A percentile compares a stretch with the other conserved stretches of the same genome.
phyloP scores from a whole-genome alignment of 805 yeast genomes.

The Tetrapisispora iriomotensis region DNA sequence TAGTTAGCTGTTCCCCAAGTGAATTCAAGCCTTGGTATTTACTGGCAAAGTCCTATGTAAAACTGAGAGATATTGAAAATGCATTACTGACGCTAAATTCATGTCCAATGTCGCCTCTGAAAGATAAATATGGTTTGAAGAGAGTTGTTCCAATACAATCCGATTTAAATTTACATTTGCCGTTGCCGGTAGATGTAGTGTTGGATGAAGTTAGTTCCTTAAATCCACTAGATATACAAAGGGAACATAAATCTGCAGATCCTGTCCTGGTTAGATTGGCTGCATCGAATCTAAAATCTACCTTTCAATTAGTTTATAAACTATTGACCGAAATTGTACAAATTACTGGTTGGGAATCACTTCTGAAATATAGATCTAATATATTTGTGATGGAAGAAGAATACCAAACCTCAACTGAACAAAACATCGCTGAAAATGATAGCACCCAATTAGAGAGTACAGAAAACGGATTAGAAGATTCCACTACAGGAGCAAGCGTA shows the following conservation, averaged over 20 bases:
- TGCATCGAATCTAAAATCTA: conserved; percentile 55
- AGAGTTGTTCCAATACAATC: conserved; percentile 42
- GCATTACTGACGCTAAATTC: conserved; percentile 66
- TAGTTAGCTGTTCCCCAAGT: conserved; percentile 61
- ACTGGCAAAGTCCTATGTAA: conserved; percentile 54
- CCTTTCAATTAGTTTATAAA: conserved; percentile 48
- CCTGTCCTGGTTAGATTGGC: conserved; percentile 53
- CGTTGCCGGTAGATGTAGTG: conserved; percentile 66
- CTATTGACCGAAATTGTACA: conserved; percentile 57
- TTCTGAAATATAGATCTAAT: conserved; percentile 48
- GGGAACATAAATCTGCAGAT: conserved; percentile 58
- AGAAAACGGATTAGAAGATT: conserved; percentile 1
- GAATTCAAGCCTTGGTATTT: conserved; percentile 68
- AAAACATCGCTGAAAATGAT: not conserved
- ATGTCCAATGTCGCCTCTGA: conserved; percentile 67
- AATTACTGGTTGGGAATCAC: conserved; percentile 62
- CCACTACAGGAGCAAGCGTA: not conserved
- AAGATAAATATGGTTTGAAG: conserved; percentile 53
- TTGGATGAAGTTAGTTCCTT: conserved; percentile 58
- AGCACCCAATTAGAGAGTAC: not conserved
- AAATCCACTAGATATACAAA: conserved; percentile 53
- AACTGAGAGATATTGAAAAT: conserved; percentile 55
- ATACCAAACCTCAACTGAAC: conserved; percentile 29
- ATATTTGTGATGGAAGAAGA: conserved; percentile 65
- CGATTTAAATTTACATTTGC: conserved; percentile 45